Conservation (phyloP, 2,329 filamentous ascomycete species). For the Aspergillus fumigatus region DNA sequence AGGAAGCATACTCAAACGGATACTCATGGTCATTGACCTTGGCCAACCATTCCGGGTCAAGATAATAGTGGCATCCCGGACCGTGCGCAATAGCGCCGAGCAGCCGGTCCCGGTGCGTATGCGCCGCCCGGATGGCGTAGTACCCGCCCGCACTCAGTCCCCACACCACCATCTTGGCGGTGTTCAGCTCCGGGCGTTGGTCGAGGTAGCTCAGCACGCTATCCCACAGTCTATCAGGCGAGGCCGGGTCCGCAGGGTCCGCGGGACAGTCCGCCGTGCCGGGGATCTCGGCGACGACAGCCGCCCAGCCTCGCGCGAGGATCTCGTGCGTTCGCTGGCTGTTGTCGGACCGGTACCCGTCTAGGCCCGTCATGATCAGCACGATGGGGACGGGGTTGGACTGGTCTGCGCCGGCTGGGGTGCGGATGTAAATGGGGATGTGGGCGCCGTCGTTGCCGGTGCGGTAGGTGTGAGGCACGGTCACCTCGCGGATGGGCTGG, state of each 20-base stretch:
- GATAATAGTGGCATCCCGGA: constrained; percentile 60
- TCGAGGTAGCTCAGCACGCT: constrained; percentile 60
- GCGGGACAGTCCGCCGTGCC: constrained; percentile 66
- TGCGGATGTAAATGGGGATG: constrained; percentile 63
- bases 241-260: constrained; percentile 55
- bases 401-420: constrained; percentile 46
- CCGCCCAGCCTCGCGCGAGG: constrained; percentile 58
- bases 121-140: constrained; percentile 63
- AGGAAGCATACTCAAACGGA: constrained; percentile 48
- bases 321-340: constrained; percentile 57
- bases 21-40: constrained; percentile 64
- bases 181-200: constrained; percentile 50
- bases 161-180: constrained; percentile 56
- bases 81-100: constrained; percentile 59
- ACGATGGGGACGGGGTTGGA: constrained; percentile 48
- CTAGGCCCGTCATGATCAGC: constrained; percentile 55
- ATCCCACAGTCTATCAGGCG: constrained; percentile 59
- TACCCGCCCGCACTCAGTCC: constrained; percentile 64
- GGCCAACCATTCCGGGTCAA: constrained; percentile 56
- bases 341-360: constrained; percentile 55
- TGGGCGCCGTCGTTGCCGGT: constrained; percentile 47
- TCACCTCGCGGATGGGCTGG: constrained; percentile 57
- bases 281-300: constrained; percentile 60
- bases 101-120: constrained; percentile 57
- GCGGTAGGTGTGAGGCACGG: constrained; percentile 55